Base-by-base conservation (phyloP, 2,329 filamentous ascomycete genomes). In the Phialemonium atrogriseum region DNA sequence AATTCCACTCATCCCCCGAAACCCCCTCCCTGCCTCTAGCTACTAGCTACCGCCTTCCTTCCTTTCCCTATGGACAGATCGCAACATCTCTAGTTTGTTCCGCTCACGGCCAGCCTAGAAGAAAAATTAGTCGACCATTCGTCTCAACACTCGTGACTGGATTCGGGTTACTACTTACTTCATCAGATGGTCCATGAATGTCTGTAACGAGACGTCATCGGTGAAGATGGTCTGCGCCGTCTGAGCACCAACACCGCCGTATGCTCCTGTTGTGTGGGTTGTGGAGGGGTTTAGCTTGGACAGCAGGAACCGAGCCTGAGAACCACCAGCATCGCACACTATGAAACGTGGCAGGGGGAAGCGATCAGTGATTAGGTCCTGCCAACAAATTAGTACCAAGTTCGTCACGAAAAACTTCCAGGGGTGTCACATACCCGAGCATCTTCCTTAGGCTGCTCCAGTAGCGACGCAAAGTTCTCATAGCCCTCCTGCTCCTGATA, bases 171-270 rank as follows among this genome's bases (percentile, higher is more conserved):
- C n/a, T n/a, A 70, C 80, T 62, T 69, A 88, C 85, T 98, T 98
- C 91, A 98, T 98, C 55, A 98, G 67, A 62, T 96, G 88, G 51
- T 98, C 91, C 91, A 98, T 98, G 55, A 98, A 98, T 2, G 89
- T 96, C 60, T 96, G 89, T 53, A 98, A 66, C 33, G 87, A 95
- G 33, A 98, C 91, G 58, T 98, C 91, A 51, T 98, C 91, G 1
- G 91, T 98, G 64, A 98, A 98, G 49, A 98, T 98, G 5, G 91
- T 98, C 60, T 98, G 91, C 7, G 89, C 88, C 27, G 83, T 88
- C 51, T 89, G 84, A 3, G 74, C 72, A 18, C 83, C 78, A 29
- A 89, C 84, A 39, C 87, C 88, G 34, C 91, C 91, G 51, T 94
- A 96, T 10, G 84, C 83, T 32, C 86, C 85, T 1, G 83, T 88